These are phyloP conservation scores for Neurospora sp. DNA, from an alignment of 2,329 filamentous ascomycete genomes.

Conservation along the genomic window DNA sequence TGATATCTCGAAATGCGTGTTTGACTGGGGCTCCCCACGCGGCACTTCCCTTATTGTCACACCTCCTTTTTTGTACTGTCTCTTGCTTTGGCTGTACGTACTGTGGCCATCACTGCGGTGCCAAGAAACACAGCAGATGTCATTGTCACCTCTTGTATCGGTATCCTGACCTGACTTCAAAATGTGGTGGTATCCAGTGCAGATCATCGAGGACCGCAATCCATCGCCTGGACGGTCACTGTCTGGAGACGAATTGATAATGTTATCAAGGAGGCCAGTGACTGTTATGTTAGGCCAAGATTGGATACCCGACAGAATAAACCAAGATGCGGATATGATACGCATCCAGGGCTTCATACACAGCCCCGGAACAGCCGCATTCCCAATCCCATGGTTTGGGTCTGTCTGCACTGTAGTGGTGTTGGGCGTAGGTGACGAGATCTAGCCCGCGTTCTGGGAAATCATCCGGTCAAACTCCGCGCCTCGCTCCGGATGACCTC, in stretches of 20 bases:
- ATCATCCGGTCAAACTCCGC: not conserved
- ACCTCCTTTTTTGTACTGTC: not conserved
- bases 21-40: not conserved
- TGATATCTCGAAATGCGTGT: not conserved
- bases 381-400: not conserved
- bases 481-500: not conserved
- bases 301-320: not conserved
- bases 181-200: not conserved
- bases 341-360: not conserved
- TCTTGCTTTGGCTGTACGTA: not conserved
- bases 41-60: not conserved
- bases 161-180: not conserved
- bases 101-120: not conserved
- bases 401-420: not conserved
- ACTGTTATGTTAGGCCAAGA: not conserved
- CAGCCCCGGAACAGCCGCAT: not conserved
- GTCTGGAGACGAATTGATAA: not conserved
- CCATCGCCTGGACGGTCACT: not conserved
- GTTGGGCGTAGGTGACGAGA: not conserved
- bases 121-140: not conserved
- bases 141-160: not conserved
- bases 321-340: not conserved
- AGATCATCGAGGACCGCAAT: not conserved
- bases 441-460: not conserved
- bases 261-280: not conserved